These are phyloP conservation scores for Cymodocea nodosa DNA, from an alignment of 116 monocot species.

Conservation along the genomic window DNA sequence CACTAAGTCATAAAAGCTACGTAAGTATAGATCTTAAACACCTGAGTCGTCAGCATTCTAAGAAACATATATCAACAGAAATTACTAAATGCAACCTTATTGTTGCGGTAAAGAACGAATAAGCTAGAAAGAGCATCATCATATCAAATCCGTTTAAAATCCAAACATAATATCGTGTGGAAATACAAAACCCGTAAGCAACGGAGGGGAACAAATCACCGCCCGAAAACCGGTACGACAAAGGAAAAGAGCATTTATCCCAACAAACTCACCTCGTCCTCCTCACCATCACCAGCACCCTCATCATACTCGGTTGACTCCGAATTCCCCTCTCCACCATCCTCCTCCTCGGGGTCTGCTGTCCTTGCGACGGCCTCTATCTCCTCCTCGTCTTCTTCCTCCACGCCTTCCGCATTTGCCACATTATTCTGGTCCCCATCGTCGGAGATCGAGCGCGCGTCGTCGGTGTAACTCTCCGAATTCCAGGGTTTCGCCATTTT, in stretches of 20 bases:
- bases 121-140: too few relatives aligned
- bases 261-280: slow-evolving; percentile 11
- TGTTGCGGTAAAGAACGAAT: too few relatives aligned
- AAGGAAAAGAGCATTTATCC: not conserved
- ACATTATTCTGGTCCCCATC: slow-evolving; percentile 26
- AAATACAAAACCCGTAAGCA: too few relatives aligned
- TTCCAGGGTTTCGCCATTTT: slow-evolving; percentile 55
- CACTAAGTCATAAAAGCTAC: too few relatives aligned
- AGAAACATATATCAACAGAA: too few relatives aligned
- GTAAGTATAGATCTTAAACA: too few relatives aligned
- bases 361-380: slow-evolving; percentile 48
- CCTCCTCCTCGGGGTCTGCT: slow-evolving; percentile 39
- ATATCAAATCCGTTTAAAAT: too few relatives aligned
- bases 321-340: slow-evolving; percentile 12
- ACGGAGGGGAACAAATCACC: too few relatives aligned
- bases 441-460: slow-evolving; percentile 13
- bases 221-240: not conserved
- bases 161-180: too few relatives aligned
- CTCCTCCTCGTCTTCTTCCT: slow-evolving; percentile 77
- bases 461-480: slow-evolving; percentile 44
- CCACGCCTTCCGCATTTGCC: slow-evolving; percentile 11
- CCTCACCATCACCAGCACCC: slow-evolving; percentile 18
- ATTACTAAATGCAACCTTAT: too few relatives aligned
- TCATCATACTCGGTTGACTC: slow-evolving; percentile 68
- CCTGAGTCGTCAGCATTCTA: too few relatives aligned